Conservation (phyloP, 768 basidiomycete species). For the Daedaleopsis nitida region DNA sequence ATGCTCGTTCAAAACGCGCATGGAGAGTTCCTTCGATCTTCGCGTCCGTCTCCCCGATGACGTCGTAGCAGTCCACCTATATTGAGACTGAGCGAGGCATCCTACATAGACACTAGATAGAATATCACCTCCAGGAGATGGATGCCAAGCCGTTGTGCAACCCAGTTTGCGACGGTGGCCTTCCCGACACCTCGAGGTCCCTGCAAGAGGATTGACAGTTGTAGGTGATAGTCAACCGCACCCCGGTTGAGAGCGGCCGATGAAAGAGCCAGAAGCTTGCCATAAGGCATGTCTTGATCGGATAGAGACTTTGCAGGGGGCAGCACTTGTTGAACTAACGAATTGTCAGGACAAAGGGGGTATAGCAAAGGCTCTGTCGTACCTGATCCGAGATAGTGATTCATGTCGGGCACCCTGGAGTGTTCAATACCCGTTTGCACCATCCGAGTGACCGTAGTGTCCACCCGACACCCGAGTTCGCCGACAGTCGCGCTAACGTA, state of each 20-base stretch:
- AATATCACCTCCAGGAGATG: constrained; percentile 72
- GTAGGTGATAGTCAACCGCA: constrained; percentile 61
- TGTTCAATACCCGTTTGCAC: constrained; percentile 80
- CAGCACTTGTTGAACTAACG: constrained; percentile 16
- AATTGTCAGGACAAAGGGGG: not conserved
- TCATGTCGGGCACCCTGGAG: constrained; percentile 55
- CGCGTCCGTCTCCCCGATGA: constrained; percentile 74
- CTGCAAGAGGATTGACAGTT: constrained; percentile 73
- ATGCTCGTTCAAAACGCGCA: constrained; percentile 76
- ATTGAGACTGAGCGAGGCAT: not conserved
- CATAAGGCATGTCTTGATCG: constrained; percentile 37
- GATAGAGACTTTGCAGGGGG: not conserved
- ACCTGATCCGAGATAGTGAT: constrained; percentile 55
- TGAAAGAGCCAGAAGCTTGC: constrained; percentile 56
- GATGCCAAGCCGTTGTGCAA: constrained; percentile 67
- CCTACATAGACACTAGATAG: not conserved
- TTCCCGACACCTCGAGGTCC: constrained; percentile 86
- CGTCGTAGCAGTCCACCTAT: constrained; percentile 85
- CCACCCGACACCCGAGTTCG: constrained; percentile 85
- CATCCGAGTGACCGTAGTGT: constrained; percentile 71
- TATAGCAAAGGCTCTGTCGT: constrained; percentile 17
- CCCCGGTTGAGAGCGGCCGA: constrained; percentile 59
- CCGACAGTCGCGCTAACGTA: constrained; percentile 60
- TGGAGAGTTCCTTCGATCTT: constrained; percentile 75
- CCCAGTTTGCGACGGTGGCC: constrained; percentile 57